Conservation (phyloP, 768 basidiomycete genomes). For the Pleurotus salmoneostramineus region DNA sequence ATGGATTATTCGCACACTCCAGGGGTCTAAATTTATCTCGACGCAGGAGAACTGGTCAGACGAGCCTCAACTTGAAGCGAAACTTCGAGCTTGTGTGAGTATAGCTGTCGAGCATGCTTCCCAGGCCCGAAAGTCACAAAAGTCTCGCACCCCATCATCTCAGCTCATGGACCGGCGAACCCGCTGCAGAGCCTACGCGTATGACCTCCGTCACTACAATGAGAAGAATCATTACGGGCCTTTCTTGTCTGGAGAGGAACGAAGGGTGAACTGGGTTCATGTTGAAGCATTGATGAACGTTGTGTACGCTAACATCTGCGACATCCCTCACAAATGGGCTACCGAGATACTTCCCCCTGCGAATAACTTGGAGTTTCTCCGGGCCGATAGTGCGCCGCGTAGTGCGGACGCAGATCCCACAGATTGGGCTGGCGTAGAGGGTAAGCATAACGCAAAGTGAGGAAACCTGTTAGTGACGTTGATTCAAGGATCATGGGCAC, state of each 20-base stretch:
- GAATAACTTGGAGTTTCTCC: conserved; percentile 42
- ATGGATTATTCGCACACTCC: conserved; percentile 43
- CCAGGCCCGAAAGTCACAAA: conserved; percentile 26
- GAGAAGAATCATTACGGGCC: conserved; percentile 56
- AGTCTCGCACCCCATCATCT: conserved; percentile 12
- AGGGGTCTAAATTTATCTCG: conserved; percentile 26
- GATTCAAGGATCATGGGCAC: conserved; percentile 55
- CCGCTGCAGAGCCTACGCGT: conserved; percentile 53
- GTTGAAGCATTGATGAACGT: conserved; percentile 57
- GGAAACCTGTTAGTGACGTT: neutral
- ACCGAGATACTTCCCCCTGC: conserved; percentile 39
- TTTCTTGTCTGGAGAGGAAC: conserved; percentile 29
- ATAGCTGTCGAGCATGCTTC: conserved; percentile 44
- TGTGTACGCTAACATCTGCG: conserved; percentile 46
- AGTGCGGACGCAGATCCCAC: conserved; percentile 29
- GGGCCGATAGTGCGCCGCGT: conserved; percentile 56
- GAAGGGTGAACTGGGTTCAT: conserved; percentile 59
- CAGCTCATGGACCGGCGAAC: conserved; percentile 33
- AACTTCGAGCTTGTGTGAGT: conserved; percentile 40
- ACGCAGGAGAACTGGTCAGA: conserved; percentile 1
- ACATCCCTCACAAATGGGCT: conserved; percentile 30
- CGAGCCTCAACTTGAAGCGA: conserved; percentile 15
- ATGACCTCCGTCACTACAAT: conserved; percentile 60
- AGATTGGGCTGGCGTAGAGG: conserved; percentile 78
- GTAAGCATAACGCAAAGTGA: conserved; percentile 21